Percentiles rank a stretch among this genome's conserved stretches.
These are phyloP conservation scores for Nidularia sp. DNA, from an alignment of 768 basidiomycete species.

Conservation along the genomic window DNA sequence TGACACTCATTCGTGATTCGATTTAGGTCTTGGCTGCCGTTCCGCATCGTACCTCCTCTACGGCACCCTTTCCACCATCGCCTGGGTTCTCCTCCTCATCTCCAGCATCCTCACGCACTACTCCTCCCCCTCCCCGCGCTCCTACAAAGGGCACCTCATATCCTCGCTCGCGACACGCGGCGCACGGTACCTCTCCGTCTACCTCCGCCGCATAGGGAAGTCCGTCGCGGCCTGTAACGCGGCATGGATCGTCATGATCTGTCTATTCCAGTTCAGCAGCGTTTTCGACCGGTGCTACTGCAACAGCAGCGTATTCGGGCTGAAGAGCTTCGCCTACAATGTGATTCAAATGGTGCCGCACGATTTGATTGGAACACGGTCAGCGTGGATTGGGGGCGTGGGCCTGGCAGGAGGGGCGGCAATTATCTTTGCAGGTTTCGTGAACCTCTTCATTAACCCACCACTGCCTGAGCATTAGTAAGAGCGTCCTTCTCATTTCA, in stretches of 20 bases:
- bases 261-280: constrained; percentile 23
- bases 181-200: constrained; percentile 12
- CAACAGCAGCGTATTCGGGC: constrained; percentile 23
- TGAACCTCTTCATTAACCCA: not conserved
- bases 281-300: constrained; percentile 27
- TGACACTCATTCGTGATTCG: not conserved
- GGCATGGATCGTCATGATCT: constrained; percentile 19
- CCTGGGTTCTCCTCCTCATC: constrained; percentile 19
- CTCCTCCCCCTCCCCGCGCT: constrained; percentile 7
- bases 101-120: constrained; percentile 19
- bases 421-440: not conserved
- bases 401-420: not conserved
- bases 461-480: not conserved
- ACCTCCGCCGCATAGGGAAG: constrained; percentile 21
- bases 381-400: constrained; percentile 30
- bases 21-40: constrained; percentile 23
- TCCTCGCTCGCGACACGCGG: not conserved
- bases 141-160: not conserved
- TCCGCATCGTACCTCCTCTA: constrained; percentile 22
- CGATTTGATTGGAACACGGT: constrained; percentile 18
- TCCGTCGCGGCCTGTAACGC: constrained; percentile 20
- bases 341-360: constrained; percentile 12
- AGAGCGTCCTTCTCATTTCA: not conserved
- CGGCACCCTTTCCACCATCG: constrained; percentile 19
- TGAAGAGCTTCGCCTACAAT: constrained; percentile 16